Evolutionary conservation across 768 basidiomycete genomes (phyloP).

Genomic region (Tulasnella sp.): DNA sequence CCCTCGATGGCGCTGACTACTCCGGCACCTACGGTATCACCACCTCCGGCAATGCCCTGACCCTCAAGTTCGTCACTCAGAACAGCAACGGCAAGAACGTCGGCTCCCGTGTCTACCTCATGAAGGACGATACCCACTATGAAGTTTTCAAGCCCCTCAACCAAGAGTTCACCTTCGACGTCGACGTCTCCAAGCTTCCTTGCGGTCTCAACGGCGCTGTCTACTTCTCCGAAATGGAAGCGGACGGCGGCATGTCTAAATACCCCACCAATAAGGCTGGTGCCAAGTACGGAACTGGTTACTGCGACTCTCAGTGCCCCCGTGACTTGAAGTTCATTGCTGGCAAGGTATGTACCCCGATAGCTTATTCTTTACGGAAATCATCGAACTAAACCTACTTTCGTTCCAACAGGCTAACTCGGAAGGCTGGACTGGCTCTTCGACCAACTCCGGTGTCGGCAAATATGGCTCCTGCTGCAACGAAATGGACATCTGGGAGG

Average conservation of each 20-base stretch:
- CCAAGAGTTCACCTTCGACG: constrained; percentile 54
- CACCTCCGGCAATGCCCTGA: constrained; percentile 21
- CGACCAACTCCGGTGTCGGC: constrained; percentile 42
- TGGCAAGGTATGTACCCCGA: constrained; percentile 38
- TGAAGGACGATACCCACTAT: constrained; percentile 38
- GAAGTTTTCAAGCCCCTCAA: constrained; percentile 45
- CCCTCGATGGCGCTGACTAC: constrained; percentile 31
- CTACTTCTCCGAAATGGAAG: constrained; percentile 54
- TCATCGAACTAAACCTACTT: background rate
- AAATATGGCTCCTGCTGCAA: constrained; percentile 45
- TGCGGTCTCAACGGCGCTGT: constrained; percentile 57
- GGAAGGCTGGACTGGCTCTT: constrained; percentile 35
- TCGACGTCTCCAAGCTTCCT: constrained; percentile 49
- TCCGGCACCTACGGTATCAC: constrained; percentile 22
- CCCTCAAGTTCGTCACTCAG: constrained; percentile 21
- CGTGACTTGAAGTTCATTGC: constrained; percentile 54
- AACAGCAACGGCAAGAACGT: constrained; percentile 10
- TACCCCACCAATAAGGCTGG: constrained; percentile 48
- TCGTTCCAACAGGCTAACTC: constrained; percentile 39
- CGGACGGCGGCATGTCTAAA: constrained; percentile 45
- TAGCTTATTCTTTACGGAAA: background rate
- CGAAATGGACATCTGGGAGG: constrained; percentile 58
- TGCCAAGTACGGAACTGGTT: constrained; percentile 55
- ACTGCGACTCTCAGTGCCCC: constrained; percentile 57
- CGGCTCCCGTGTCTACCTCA: constrained; percentile 38